These are phyloP conservation scores for Eleusine coracana DNA, from an alignment of 176 grass and related monocot species.

Conservation along the genomic window DNA sequence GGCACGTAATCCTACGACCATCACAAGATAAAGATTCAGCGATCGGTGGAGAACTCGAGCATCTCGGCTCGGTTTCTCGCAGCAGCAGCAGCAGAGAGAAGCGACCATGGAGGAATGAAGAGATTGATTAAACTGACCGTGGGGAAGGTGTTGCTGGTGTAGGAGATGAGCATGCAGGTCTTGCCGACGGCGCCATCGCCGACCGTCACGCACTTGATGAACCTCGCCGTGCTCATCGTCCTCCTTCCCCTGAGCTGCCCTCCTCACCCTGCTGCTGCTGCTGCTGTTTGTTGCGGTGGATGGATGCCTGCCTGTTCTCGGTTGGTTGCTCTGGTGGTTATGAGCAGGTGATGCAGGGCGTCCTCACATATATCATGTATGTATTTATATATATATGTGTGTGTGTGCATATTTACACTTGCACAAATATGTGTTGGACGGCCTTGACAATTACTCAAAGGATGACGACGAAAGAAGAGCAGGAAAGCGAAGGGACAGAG, in stretches of 20 bases:
- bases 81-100: neutral
- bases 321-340: slow-evolving; percentile 26
- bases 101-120: neutral
- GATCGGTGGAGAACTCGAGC: neutral
- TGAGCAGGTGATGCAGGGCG: neutral
- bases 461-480: slow-evolving; percentile 4
- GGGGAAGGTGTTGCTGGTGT: slow-evolving; percentile 95
- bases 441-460: slow-evolving; percentile 50
- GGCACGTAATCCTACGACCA: slow-evolving; percentile 51
- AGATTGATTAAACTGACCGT: slow-evolving; percentile 27
- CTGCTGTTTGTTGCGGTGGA: neutral
- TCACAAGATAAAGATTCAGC: neutral
- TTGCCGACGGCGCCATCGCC: slow-evolving; percentile 86
- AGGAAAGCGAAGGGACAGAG: slow-evolving; percentile 20
- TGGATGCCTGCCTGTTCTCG: slow-evolving; percentile 11
- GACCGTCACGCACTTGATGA: slow-evolving; percentile 93
- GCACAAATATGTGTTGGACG: slow-evolving; percentile 12
- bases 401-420: neutral
- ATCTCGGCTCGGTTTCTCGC: too few relatives aligned
- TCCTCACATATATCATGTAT: neutral
- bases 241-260: neutral
- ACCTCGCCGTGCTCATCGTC: slow-evolving; percentile 57
- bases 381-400: neutral
- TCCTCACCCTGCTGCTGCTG: neutral
- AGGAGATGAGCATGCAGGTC: slow-evolving; percentile 95